These are phyloP conservation scores for Lodderomyces pseudojiufengensis DNA, from an alignment of 1,139 yeast genomes.

Conservation along the genomic window DNA sequence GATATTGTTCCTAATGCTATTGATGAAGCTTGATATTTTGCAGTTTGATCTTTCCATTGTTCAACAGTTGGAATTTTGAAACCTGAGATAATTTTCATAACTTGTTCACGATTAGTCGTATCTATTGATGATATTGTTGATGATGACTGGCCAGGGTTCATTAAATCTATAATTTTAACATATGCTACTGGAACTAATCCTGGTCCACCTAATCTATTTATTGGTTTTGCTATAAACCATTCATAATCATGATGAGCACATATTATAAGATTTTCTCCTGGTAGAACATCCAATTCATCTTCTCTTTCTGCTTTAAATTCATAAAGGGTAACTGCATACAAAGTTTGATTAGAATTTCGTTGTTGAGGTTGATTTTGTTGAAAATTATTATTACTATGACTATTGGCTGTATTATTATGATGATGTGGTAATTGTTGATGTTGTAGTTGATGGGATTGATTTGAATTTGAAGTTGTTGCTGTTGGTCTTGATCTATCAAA, in stretches of 20 bases:
- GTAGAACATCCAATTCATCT: constrained; percentile 79
- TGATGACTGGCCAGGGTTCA: constrained; percentile 36
- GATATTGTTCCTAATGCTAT: constrained; percentile 65
- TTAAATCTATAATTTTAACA: constrained; percentile 79
- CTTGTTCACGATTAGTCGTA: constrained; percentile 23
- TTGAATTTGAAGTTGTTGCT: constrained; percentile 6
- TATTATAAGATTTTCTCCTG: constrained; percentile 86
- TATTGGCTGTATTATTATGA: not conserved
- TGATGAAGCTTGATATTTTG: constrained; percentile 88
- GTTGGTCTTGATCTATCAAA: constrained; percentile 56
- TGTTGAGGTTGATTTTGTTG: not conserved
- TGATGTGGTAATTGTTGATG: not conserved
- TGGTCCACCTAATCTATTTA: constrained; percentile 93
- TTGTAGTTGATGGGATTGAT: not conserved
- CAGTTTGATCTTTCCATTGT: constrained; percentile 90
- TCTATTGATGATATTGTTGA: constrained; percentile 12
- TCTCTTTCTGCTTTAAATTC: constrained; percentile 86
- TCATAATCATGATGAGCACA: constrained; percentile 96
- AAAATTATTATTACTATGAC: not conserved
- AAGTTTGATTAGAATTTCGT: constrained; percentile 31
- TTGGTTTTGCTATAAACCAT: constrained; percentile 97
- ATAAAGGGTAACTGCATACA: constrained; percentile 54
- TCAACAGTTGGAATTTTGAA: constrained; percentile 87
- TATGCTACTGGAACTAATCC: constrained; percentile 92
- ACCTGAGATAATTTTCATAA: constrained; percentile 42